Evolutionary conservation across 2,329 filamentous ascomycete genomes (phyloP).

Genomic region (Penicillium glabrum): DNA sequence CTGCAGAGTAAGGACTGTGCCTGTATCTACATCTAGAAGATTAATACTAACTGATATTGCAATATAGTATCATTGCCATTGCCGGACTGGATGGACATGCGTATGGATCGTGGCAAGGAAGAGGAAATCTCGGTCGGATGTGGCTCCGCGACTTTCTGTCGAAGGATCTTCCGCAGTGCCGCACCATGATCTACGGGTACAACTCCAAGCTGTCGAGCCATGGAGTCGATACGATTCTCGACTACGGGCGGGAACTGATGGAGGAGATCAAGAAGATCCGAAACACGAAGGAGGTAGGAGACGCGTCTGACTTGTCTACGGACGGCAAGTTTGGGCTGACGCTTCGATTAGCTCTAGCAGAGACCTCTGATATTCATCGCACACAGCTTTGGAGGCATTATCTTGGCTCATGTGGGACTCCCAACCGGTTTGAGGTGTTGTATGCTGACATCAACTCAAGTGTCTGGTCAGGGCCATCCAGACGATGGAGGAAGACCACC

Average conservation of each 20-base stretch:
- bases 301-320: background rate
- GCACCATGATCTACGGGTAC: constrained; percentile 38
- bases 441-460: constrained; percentile 8
- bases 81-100: constrained; percentile 21
- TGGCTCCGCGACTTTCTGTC: constrained; percentile 32
- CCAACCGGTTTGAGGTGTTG: background rate
- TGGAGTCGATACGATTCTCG: constrained; percentile 18
- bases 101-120: constrained; percentile 33
- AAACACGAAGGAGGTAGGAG: constrained; percentile 20
- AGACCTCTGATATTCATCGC: constrained; percentile 24
- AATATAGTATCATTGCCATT: constrained; percentile 2
- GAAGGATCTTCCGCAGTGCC: constrained; percentile 27
- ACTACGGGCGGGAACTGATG: constrained; percentile 14
- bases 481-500: constrained; percentile 12
- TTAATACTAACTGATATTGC: background rate
- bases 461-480: constrained; percentile 17
- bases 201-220: constrained; percentile 32
- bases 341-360: constrained; percentile 17
- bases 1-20: constrained; percentile 8
- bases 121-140: constrained; percentile 23
- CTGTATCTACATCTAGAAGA: background rate
- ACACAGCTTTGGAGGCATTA: constrained; percentile 29
- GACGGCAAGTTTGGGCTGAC: background rate
- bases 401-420: constrained; percentile 26
- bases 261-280: constrained; percentile 20